Conservation (phyloP, 805 yeast genomes). For the Candida parachauliodes region DNA sequence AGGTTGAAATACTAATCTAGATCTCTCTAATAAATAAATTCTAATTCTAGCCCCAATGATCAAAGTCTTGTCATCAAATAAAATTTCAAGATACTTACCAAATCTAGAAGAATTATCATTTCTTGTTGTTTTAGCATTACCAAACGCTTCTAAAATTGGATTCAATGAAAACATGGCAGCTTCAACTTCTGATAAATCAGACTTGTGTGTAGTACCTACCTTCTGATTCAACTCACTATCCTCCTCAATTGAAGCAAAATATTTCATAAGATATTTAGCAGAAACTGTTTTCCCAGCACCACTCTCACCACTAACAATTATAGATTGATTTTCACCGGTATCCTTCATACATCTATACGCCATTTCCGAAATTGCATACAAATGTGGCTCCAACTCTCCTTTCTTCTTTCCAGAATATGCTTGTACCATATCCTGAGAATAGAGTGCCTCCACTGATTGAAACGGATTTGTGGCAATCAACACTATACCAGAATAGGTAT, state of each 20-base stretch:
- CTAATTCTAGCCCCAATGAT: conserved; percentile 94
- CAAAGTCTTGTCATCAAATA: conserved; percentile 69
- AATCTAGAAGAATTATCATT: conserved; percentile 97
- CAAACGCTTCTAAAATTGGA: conserved; percentile 97
- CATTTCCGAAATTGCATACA: conserved; percentile 96
- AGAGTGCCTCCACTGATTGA: conserved; percentile 85
- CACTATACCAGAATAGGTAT: conserved; percentile 95
- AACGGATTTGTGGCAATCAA: conserved; percentile 95
- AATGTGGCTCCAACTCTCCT: conserved; percentile 95
- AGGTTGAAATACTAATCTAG: conserved; percentile 93
- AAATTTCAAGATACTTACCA: conserved; percentile 91
- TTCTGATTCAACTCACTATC: conserved; percentile 25
- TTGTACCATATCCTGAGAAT: conserved; percentile 89
- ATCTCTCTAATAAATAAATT: conserved; percentile 88
- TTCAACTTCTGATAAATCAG: conserved; percentile 86
- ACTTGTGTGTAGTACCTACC: conserved; percentile 32
- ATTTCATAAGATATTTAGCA: conserved; percentile 96
- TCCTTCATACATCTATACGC: conserved; percentile 93
- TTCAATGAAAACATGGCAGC: conserved; percentile 93
- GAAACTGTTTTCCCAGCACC: conserved; percentile 99
- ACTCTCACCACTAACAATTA: conserved; percentile 95
- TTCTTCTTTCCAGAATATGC: conserved; percentile 90
- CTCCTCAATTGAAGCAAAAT: conserved; percentile 88
- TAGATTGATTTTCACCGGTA: conserved; percentile 84
- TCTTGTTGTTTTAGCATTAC: conserved; percentile 96